Evolutionary conservation across 306 rosid species (phyloP).

Genomic region (Dalbergia cultrata): DNA sequence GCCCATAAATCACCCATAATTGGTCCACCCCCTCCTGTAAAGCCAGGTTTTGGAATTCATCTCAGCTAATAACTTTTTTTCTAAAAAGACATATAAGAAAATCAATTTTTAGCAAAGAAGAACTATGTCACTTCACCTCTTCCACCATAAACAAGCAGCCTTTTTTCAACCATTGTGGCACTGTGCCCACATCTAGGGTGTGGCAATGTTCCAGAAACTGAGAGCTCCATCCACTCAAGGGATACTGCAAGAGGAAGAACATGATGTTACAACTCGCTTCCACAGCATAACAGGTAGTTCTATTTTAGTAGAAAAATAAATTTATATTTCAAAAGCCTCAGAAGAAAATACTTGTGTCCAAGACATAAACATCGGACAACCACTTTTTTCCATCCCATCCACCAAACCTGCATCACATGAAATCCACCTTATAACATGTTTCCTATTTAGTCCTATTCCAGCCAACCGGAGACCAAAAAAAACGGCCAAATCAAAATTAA

Average conservation of each 20-base stretch:
- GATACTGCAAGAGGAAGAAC: constrained; percentile 67
- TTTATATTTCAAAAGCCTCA: constrained; percentile 22
- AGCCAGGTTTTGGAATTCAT: constrained; percentile 40
- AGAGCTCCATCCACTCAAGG: constrained; percentile 92
- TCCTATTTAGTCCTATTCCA: constrained; percentile 32
- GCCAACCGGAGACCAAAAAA: neutral
- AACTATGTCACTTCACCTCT: constrained; percentile 71
- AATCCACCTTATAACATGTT: constrained; percentile 33
- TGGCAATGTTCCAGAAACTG: constrained; percentile 83
- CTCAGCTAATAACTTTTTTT: constrained; percentile 46
- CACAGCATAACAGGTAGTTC: constrained; percentile 30
- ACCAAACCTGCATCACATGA: constrained; percentile 77
- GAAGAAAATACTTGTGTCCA: constrained; percentile 84
- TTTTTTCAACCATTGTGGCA: constrained; percentile 91
- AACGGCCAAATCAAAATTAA: constrained; percentile 23
- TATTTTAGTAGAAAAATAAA: constrained; percentile 5
- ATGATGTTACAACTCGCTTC: constrained; percentile 40
- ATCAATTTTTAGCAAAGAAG: constrained; percentile 23
- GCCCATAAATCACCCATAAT: constrained; percentile 99
- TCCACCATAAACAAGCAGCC: constrained; percentile 93
- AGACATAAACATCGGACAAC: constrained; percentile 90
- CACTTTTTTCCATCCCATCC: constrained; percentile 99
- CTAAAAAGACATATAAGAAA: constrained; percentile 1
- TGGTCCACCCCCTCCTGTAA: constrained; percentile 97
- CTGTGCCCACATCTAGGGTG: constrained; percentile 96